Base-by-base conservation (phyloP, 2,329 filamentous ascomycete species). In the Colletotrichum costaricense region DNA sequence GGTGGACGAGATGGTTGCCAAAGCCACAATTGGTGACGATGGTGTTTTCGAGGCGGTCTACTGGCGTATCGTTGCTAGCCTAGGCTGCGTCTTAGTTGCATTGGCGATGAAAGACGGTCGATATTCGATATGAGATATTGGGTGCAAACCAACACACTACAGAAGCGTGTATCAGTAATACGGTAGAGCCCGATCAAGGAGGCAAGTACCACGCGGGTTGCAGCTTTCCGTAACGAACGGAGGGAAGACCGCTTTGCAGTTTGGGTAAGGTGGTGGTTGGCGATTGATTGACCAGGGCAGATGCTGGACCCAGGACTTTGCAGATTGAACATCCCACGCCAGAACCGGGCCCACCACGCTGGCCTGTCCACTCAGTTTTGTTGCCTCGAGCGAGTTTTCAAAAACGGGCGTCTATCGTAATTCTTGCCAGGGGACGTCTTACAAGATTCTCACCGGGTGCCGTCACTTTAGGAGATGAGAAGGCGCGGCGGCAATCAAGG, bases 21-120 rank as follows among this genome's bases (percentile, higher is more conserved):
- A 56, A 73, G 59, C 70, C 67, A 64, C 42, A 6, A 42, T 33
- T 69, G 52, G 30, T 73, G 66, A 69, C 59, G 56, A 70, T 66
- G 60, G 35, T 60, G 42, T 70, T 46, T 58, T 60, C 26, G 67
- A 62, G 70, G 70, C 60, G 70, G 70, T 73, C 54, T 70, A 38
- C n/a, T 69, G 66, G 66, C 55, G 59, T 60, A 22, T 38, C 60
- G 46, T 38, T 59, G 24, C 46, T 64, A 70, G 54, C 8, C 30
- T 54, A 69, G 66, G 24, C 54, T 42, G n/a, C 14, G 42, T 30
- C 46, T 64, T 65, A 60, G 70, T 56, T 59, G 33, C 22, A 38
- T 59, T 35, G 28, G 16, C 35, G 16, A 59, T 22, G 14, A 49
- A n/a, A 8, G 60, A 55, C 16, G 49, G 28, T 26, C 33, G 58